These are phyloP conservation scores for Microstegium vimineum DNA, from an alignment of 176 grass and related monocot species.

Conservation along the genomic window DNA sequence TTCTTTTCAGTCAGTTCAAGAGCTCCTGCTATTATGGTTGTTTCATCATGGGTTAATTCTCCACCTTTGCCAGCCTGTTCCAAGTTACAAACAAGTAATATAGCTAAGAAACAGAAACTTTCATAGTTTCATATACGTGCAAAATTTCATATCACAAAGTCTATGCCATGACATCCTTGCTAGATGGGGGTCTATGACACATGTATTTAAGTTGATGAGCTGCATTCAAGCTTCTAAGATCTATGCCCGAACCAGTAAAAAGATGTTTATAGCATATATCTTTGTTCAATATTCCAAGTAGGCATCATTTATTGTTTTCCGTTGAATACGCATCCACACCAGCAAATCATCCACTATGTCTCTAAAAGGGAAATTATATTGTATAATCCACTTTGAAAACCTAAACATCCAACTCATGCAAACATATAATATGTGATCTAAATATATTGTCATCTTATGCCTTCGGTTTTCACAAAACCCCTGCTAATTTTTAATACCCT, in stretches of 20 bases:
- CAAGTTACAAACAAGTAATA: constrained; percentile 11
- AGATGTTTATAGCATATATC: neutral
- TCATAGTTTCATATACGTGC: neutral
- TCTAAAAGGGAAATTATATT: neutral
- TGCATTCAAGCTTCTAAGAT: neutral
- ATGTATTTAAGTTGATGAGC: neutral
- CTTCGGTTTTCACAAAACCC: too few species aligned
- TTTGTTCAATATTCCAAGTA: neutral
- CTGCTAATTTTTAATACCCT: too few species aligned
- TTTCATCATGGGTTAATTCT: constrained; percentile 96
- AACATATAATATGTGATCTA: neutral
- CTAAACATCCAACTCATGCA: neutral
- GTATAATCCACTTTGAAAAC: neutral
- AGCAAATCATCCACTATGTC: neutral
- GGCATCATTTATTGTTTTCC: neutral
- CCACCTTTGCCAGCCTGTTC: constrained; percentile 92
- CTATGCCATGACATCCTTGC: neutral
- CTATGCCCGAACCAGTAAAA: neutral
- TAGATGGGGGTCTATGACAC: too few species aligned
- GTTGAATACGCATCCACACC: neutral
- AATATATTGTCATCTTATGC: neutral
- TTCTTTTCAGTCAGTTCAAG: constrained; percentile 91
- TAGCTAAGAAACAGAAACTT: neutral
- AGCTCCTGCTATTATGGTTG: constrained; percentile 95
- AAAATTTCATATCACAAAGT: neutral